Percentiles rank a stretch among this genome's conserved stretches.
Evolutionary conservation across 352 stramenopile species (phyloP).

Genomic region (Pythium dissotocum): DNA sequence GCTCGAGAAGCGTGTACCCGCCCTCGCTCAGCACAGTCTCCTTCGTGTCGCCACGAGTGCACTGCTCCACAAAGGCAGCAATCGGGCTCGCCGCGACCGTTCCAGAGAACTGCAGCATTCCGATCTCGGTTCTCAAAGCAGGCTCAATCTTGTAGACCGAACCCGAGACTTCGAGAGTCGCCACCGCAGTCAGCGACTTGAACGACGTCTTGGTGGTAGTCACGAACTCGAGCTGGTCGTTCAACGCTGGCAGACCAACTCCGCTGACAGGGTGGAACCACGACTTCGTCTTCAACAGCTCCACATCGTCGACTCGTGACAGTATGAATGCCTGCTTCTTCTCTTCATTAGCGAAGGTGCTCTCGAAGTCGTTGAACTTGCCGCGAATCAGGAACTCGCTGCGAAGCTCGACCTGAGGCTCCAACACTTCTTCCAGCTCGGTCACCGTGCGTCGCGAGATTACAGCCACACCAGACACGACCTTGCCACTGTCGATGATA

Average conservation of each 20-base stretch:
- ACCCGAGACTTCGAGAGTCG: slow-evolving; percentile 51
- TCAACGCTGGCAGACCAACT: slow-evolving; percentile 29
- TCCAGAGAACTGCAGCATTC: slow-evolving; percentile 23
- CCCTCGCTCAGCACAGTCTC: slow-evolving; percentile 45
- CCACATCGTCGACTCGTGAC: slow-evolving; percentile 39
- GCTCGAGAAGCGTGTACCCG: slow-evolving; percentile 68
- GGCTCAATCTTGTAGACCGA: slow-evolving; percentile 42
- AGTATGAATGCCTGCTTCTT: slow-evolving; percentile 45
- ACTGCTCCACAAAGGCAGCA: slow-evolving; percentile 12
- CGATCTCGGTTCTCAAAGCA: slow-evolving; percentile 31
- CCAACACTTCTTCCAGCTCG: slow-evolving; percentile 49
- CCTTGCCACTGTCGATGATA: slow-evolving; percentile 81
- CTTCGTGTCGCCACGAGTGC: slow-evolving; percentile 10
- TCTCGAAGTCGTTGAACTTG: slow-evolving; percentile 71
- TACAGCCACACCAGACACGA: slow-evolving; percentile 66
- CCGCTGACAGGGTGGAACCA: slow-evolving; percentile 52
- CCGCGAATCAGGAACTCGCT: slow-evolving; percentile 88
- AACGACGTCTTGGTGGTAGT: slow-evolving; percentile 62
- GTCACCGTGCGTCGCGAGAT: slow-evolving; percentile 65
- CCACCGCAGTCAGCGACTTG: slow-evolving; percentile 40
- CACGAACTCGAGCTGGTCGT: slow-evolving; percentile 55
- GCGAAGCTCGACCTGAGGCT: slow-evolving; percentile 72
- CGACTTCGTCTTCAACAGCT: slow-evolving; percentile 64
- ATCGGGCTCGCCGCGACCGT: slow-evolving; percentile 18
- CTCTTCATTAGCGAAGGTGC: slow-evolving; percentile 66